Evolutionary conservation across 2,329 filamentous ascomycete species (phyloP).

Genomic region (Leptoxyphium fumago): DNA sequence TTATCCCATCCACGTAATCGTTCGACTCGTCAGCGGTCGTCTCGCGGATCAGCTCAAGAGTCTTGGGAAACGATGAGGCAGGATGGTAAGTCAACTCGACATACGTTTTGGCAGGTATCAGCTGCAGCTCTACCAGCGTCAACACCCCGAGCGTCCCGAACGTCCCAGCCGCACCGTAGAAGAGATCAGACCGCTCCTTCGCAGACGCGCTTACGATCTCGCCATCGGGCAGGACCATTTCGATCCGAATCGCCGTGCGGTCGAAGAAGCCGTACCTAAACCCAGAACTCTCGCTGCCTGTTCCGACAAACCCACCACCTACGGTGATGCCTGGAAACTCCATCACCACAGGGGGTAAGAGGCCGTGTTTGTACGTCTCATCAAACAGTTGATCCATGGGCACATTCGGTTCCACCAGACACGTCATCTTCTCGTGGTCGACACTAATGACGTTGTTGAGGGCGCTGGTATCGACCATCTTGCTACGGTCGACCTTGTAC

Average conservation of each 20-base stretch:
- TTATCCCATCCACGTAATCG: constrained; percentile 59
- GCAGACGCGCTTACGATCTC: constrained; percentile 40
- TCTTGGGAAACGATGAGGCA: constrained; percentile 26
- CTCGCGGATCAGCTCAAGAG: constrained; percentile 28
- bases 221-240: constrained; percentile 50
- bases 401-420: constrained; percentile 52
- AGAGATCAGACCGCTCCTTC: constrained; percentile 42
- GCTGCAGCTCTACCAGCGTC: constrained; percentile 38
- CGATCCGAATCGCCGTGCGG: constrained; percentile 44
- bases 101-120: constrained; percentile 31
- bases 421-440: constrained; percentile 26
- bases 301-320: constrained; percentile 52
- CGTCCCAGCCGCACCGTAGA: constrained; percentile 49
- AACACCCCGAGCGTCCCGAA: constrained; percentile 54
- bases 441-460: constrained; percentile 34
- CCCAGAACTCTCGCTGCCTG: constrained; percentile 51
- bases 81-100: constrained; percentile 36
- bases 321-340: constrained; percentile 57
- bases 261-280: constrained; percentile 56
- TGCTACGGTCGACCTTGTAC: constrained; percentile 24
- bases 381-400: constrained; percentile 50
- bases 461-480: constrained; percentile 33
- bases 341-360: constrained; percentile 53
- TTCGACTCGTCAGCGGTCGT: constrained; percentile 26
- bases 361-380: constrained; percentile 38